phyloP scores from a whole-genome alignment of 371 early-diverging fungal genomes.

The Saksenaea vasiformis region DNA sequence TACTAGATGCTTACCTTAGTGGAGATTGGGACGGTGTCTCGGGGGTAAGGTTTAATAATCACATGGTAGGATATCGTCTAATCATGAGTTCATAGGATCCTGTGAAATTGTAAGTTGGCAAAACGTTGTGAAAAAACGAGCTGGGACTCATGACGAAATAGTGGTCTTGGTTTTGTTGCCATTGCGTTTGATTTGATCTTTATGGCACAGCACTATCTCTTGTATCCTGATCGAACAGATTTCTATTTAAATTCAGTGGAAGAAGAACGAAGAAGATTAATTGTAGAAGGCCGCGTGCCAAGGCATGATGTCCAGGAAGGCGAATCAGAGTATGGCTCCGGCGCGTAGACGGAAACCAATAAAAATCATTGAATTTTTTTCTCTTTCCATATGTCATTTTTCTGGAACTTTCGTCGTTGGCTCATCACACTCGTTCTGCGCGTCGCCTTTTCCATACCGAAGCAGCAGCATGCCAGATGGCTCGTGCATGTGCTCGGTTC shows the following conservation, averaged over 20 bases:
- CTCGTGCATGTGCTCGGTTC: slow-evolving; percentile 10
- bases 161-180: slow-evolving; percentile 77
- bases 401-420: slow-evolving; percentile 24
- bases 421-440: slow-evolving; percentile 14
- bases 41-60: slow-evolving; percentile 47
- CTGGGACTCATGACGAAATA: slow-evolving; percentile 11
- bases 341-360: background rate
- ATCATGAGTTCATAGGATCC: slow-evolving; percentile 35
- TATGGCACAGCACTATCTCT: slow-evolving; percentile 81
- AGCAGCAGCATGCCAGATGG: background rate
- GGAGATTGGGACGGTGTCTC: slow-evolving; percentile 73
- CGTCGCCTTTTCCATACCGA: slow-evolving; percentile 13
- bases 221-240: slow-evolving; percentile 61
- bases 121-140: background rate
- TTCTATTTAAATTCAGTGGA: slow-evolving; percentile 41
- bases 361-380: background rate
- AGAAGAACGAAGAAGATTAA: slow-evolving; percentile 41
- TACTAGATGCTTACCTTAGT: slow-evolving; percentile 73
- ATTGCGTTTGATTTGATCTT: slow-evolving; percentile 85
- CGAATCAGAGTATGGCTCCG: slow-evolving; percentile 1
- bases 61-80: background rate
- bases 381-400: slow-evolving; percentile 5
- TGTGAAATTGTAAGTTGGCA: slow-evolving; percentile 51
- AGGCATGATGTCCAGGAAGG: slow-evolving; percentile 15
- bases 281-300: slow-evolving; percentile 41